phyloP scores from a whole-genome alignment of 116 monocot species.

The Zostera marina region DNA sequence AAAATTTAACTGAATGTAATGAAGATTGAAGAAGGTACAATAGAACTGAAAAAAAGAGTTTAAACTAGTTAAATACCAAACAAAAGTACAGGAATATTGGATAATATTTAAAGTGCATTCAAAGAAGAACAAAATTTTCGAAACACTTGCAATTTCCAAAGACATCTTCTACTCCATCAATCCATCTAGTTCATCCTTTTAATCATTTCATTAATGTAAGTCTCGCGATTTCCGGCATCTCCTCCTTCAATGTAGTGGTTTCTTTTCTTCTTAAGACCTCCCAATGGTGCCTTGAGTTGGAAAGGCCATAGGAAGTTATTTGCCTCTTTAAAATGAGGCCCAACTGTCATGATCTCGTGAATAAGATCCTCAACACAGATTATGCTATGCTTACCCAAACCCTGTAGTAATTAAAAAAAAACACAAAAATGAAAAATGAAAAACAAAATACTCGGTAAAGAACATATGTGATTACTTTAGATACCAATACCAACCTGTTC shows the following conservation, averaged over 20 bases:
- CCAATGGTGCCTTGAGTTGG: constrained; percentile 72
- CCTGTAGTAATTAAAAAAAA: constrained; percentile 12
- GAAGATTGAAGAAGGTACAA: no score
- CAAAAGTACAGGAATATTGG: no score
- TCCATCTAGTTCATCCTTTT: constrained; percentile 63
- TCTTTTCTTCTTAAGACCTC: constrained; percentile 81
- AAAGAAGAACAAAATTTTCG: no score
- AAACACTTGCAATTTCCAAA: no score
- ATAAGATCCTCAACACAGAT: constrained; percentile 69
- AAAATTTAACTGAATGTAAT: no score
- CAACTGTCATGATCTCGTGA: constrained; percentile 78
- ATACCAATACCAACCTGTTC: constrained; percentile 36
- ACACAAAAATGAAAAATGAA: background rate
- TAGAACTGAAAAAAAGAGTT: no score
- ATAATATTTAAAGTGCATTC: no score
- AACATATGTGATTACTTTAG: background rate
- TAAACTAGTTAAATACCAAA: no score
- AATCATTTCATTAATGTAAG: constrained; percentile 74
- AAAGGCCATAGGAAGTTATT: constrained; percentile 93
- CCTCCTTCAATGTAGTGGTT: constrained; percentile 93
- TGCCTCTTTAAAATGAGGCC: constrained; percentile 76
- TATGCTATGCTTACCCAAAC: constrained; percentile 43
- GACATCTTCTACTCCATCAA: background rate
- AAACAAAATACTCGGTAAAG: background rate
- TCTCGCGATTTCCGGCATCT: constrained; percentile 79